These are phyloP conservation scores for Phytophthora gonapodyides DNA, from an alignment of 352 stramenopile genomes.

Conservation along the genomic window DNA sequence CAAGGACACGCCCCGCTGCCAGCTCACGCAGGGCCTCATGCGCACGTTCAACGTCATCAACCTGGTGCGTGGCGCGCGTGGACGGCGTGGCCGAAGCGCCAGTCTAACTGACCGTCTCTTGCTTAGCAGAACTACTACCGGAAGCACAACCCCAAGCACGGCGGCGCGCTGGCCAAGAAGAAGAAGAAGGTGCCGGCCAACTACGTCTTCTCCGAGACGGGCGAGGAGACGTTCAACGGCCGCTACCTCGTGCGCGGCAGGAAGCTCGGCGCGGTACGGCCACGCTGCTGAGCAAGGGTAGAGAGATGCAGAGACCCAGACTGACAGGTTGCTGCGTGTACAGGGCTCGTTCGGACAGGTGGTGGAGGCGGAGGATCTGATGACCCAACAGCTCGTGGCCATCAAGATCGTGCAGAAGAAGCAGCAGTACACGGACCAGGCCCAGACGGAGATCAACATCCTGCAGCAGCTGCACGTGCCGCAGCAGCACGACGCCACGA, in stretches of 20 bases:
- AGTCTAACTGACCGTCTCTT: slow-evolving; percentile 3
- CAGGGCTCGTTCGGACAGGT: slow-evolving; percentile 88
- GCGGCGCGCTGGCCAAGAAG: slow-evolving; percentile 52
- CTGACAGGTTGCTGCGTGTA: slow-evolving; percentile 20
- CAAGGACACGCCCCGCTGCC: slow-evolving; percentile 47
- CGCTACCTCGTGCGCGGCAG: slow-evolving; percentile 75
- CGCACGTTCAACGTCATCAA: slow-evolving; percentile 98
- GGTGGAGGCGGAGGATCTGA: slow-evolving; percentile 72
- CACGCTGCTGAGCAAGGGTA: neutral
- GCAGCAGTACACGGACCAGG: slow-evolving; percentile 96
- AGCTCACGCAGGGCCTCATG: slow-evolving; percentile 94
- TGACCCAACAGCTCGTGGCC: slow-evolving; percentile 90
- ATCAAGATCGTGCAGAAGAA: slow-evolving; percentile 99
- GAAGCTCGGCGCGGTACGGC: slow-evolving; percentile 73
- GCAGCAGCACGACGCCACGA: slow-evolving; percentile 68
- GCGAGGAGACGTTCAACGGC: slow-evolving; percentile 78
- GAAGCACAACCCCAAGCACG: slow-evolving; percentile 63
- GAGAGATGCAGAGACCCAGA: neutral
- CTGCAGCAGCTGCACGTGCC: slow-evolving; percentile 91
- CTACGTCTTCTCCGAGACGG: slow-evolving; percentile 58
- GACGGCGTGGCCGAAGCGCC: neutral
- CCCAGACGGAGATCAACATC: slow-evolving; percentile 97
- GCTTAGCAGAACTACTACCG: slow-evolving; percentile 79
- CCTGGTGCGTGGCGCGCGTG: slow-evolving; percentile 40
- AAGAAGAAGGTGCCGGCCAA: slow-evolving; percentile 62